Evolutionary conservation across 179 eudicot genomes (phyloP), one percentile per base, ranked within the genome.

Genomic region (Gypsophila paniculata): DNA sequence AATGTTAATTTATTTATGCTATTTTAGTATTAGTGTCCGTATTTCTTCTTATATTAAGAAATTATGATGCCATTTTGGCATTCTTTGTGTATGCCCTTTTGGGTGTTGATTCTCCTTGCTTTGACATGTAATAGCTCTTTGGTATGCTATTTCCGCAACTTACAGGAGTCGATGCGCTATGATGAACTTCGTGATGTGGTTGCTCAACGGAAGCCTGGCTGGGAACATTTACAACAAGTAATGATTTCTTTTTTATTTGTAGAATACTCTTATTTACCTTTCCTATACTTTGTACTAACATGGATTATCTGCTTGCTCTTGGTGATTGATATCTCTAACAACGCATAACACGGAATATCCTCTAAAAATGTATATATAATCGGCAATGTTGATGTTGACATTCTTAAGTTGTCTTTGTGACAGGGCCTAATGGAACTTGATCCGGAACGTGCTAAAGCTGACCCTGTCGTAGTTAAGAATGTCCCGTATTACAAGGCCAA

Each of bases 161-260:
- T 81, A 70, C 75, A 91, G 98, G 98, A 93, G 69, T 85, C 86
- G 14, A 89, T 83, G 91, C 86, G 86, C 46, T 93, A 93, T 84
- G 98, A 93, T 85, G 87, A 91, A 65, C 86, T 93, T 61, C 87
- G 97, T 36, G 89, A 91, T 80, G 81, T 74, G 51, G 97, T 93
- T 26, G 90, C 93, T 73, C 81, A 87, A 72, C 85, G 96, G 65
- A 78, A 83, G 73, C 97, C 98, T 63, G 98, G 97, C 54, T 93
- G 97, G 98, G 98, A 93, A 82, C 63, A 84, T 81, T 78, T 93
- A 82, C 97, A 93, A 79, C 82, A 90, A 79, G 98, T 90, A 82
- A 75, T 80, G 21, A 29, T n/a, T 61, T 70, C 42, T 68, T 48
- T 15, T 48, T 22, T 61, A 29, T 76, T 22, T 54, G 53, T 61